Evolutionary conservation across 805 yeast species (phyloP).

Genomic region (Novakomyces olei): DNA sequence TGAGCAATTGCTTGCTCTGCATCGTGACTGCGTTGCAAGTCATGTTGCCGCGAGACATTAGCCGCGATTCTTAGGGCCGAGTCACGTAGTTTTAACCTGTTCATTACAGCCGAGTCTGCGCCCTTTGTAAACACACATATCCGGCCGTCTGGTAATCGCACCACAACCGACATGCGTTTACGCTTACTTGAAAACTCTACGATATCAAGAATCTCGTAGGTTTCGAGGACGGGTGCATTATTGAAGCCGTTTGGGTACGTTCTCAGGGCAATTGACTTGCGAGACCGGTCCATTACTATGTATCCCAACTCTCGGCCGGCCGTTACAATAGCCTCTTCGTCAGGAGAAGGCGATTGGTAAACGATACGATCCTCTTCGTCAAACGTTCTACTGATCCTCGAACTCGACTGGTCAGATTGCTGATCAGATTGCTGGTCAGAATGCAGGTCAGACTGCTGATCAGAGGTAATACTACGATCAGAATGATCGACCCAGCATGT

Average conservation of each 20-base stretch:
- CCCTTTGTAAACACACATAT: conserved; percentile 77
- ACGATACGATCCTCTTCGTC: conserved; percentile 22
- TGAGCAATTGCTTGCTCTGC: conserved; percentile 41
- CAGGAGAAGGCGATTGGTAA: conserved; percentile 92
- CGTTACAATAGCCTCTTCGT: conserved; percentile 75
- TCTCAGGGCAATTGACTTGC: conserved; percentile 38
- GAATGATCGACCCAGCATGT: conserved; percentile 72
- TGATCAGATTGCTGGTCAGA: conserved; percentile 1
- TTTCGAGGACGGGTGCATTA: conserved; percentile 36
- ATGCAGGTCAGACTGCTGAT: conserved; percentile 2
- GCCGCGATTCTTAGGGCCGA: conserved; percentile 40
- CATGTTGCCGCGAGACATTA: conserved; percentile 37
- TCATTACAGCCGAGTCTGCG: conserved; percentile 78
- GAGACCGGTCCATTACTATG: conserved; percentile 50
- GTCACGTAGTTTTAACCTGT: conserved; percentile 36
- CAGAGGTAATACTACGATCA: conserved; percentile 8
- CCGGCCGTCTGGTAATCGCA: conserved; percentile 51
- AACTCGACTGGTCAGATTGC: conserved; percentile 9
- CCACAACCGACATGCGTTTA: conserved; percentile 83
- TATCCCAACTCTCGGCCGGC: conserved; percentile 94
- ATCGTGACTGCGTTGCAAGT: conserved; percentile 48
- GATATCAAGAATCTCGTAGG: conserved; percentile 50
- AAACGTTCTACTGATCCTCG: conserved; percentile 9
- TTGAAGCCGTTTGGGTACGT: conserved; percentile 71
- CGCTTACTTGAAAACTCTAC: conserved; percentile 74